Percentiles rank a stretch among this genome's conserved stretches.
These are phyloP conservation scores for Mucor circinelloides DNA, from an alignment of 371 early-diverging fungal species.

Conservation along the genomic window DNA sequence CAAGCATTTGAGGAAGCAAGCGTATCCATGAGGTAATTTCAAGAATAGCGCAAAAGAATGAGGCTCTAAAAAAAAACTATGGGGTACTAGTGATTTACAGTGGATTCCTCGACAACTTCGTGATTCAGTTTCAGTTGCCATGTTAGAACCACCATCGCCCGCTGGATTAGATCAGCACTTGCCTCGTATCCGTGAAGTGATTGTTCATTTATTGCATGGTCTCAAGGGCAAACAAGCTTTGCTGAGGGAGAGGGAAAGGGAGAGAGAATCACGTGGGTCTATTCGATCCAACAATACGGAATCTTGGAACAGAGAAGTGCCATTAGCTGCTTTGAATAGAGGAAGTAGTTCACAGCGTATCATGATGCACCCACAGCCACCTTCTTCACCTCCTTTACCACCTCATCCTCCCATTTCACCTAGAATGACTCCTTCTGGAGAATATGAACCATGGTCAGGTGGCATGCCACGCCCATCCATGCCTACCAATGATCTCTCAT, in stretches of 20 bases:
- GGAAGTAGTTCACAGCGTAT: constrained; percentile 25
- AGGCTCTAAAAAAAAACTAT: neutral
- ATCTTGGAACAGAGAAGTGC: constrained; percentile 46
- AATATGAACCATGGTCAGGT: constrained; percentile 44
- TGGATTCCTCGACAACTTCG: constrained; percentile 62
- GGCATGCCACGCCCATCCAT: constrained; percentile 48
- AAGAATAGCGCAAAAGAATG: neutral
- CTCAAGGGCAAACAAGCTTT: constrained; percentile 61
- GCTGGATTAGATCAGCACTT: constrained; percentile 55
- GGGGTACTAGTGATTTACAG: constrained; percentile 54
- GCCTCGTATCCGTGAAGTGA: constrained; percentile 65
- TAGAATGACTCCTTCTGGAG: constrained; percentile 26
- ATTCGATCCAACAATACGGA: constrained; percentile 22
- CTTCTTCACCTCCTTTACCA: constrained; percentile 18
- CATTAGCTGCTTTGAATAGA: constrained; percentile 39
- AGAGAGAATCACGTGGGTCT: constrained; percentile 19
- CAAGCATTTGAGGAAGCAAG: constrained; percentile 60
- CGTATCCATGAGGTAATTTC: constrained; percentile 55
- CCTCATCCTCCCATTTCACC: constrained; percentile 13
- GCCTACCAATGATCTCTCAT: constrained; percentile 34
- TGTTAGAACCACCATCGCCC: constrained; percentile 60
- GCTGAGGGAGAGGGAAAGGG: constrained; percentile 44
- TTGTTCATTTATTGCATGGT: constrained; percentile 64
- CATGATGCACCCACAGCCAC: constrained; percentile 23
- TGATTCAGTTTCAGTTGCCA: constrained; percentile 54